Evolutionary conservation across 148 eudicot genomes (phyloP), one percentile per base, ranked within the genome.

Genomic region (Bassia scoparia): DNA sequence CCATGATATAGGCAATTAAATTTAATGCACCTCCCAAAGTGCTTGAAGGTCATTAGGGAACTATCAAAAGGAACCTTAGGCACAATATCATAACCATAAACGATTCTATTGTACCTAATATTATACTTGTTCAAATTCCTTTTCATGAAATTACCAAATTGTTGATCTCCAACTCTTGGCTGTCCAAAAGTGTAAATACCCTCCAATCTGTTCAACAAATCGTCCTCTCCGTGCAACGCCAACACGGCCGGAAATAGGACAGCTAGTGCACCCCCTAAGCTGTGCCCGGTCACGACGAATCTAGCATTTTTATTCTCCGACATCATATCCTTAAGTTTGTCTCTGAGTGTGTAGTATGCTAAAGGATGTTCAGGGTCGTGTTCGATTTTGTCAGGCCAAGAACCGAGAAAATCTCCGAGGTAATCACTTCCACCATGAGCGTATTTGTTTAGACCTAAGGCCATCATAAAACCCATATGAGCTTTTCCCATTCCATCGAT

Each of bases 181-280:
- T 93, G 96, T 5, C 98, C 98, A 44, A 74, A 93, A 14, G 96
- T 93, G 60, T 89, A 90, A 13, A 93, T 61, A 0, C 81, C 92
- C 48, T 83, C 86, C 31, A 87, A 54, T 43, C 83, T 84, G 60
- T 77, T 62, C 16, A 90, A 49, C 26, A 90, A 12, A 21, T 50
- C 69, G 0, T 26, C 52, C 73, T 90, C 93, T n/a, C 59, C 72
- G 58, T 90, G 92, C 23, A 82, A 63, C 14, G 84, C 83, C 34
- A 93, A 78, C 27, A 87, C 58, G 17, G 92, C 85, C 4, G 88
- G 88, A 60, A 90, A 93, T 2, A 93, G 60, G 37, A 89, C 71
- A 1, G 96, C 90, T 7, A 93, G 79, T 8, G 94, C 98, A 3
- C 89, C 96, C 0, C 96, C 98, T 78, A 93, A 83, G 70, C 98